Evolutionary conservation across 108 stramenopile species (phyloP).

Genomic region (Conticribra weissflogii): DNA sequence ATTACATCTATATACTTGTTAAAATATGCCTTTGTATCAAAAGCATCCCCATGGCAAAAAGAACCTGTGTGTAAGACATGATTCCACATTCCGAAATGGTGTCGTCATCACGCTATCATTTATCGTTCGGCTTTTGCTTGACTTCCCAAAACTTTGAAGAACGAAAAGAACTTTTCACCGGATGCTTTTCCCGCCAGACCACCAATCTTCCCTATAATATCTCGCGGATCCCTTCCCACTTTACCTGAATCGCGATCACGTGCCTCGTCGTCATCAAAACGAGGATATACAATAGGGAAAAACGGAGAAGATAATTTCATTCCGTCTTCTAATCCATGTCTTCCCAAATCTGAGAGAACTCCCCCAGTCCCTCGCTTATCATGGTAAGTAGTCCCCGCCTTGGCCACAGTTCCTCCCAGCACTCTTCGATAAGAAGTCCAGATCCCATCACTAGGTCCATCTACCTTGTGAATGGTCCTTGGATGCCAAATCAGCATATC

Average conservation of each 20-base stretch:
- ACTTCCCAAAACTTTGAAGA: constrained; percentile 88
- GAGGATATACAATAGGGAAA: constrained; percentile 88
- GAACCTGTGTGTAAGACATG: too few species aligned
- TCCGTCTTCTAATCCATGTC: constrained; percentile 78
- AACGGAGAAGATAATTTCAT: constrained; percentile 71
- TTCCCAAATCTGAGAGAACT: constrained; percentile 85
- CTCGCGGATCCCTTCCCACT: constrained; percentile 76
- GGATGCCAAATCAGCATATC: constrained; percentile 95
- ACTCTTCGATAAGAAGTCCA: constrained; percentile 91
- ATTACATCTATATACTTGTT: too few species aligned
- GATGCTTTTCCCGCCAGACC: constrained; percentile 84
- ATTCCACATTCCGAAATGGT: too few species aligned
- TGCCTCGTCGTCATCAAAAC: constrained; percentile 66
- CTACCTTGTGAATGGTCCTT: constrained; percentile 92
- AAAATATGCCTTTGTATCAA: too few species aligned
- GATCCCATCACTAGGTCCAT: constrained; percentile 87
- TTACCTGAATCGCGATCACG: constrained; percentile 66
- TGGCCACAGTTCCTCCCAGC: constrained; percentile 86
- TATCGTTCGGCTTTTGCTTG: constrained; percentile 30
- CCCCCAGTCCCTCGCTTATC: constrained; percentile 90
- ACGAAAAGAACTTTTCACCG: constrained; percentile 78
- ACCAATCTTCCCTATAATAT: constrained; percentile 84
- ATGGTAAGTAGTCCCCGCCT: constrained; percentile 69
- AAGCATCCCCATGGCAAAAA: too few species aligned
- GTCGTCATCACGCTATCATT: too few species aligned